Base-by-base conservation (phyloP, 2,329 filamentous ascomycete species). In the Pleurostoma richardsiae region DNA sequence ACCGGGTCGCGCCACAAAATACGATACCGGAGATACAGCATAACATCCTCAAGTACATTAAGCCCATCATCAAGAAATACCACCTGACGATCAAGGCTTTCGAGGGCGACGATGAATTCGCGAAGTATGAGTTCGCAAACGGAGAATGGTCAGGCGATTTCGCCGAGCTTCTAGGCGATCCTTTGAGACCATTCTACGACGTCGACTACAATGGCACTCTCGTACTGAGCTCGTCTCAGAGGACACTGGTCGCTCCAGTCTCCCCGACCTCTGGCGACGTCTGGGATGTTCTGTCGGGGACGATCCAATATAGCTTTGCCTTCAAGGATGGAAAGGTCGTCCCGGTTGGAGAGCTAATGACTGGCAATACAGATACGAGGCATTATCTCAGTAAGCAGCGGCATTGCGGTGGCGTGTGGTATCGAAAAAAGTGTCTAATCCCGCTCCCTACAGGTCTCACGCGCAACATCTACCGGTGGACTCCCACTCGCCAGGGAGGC, bases 1-100 rank as follows among this genome's bases (percentile, higher is more conserved):
- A 80, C 62, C 76, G 78, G 5, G 70, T 81, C 39, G 77, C 76
- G n/a, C 67, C 77, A 11, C 76, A 78, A 50, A 70, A 79, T 52
- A 70, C 69, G 2, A 70, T 74, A 3, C 59, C 71, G 11, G 58
- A 66, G 28, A 64, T 78, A 5, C 71, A 69, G 48, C 57, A 65
- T 29, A 74, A 75, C 30, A 64, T 79, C 6, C 52, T 73, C 4
- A 56, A 68, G n/a, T 62, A 76, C 40, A 66, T 75, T 40, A 50
- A 62, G 39, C 70, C 72, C 3, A 65, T 79, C 38, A 69, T 72
- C 0, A 62, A 73, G 48, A 70, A 71, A 36, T 72, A 75, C 52
- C 70, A 74, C 29, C 58, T 80, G 19, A 64, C 62, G 1, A 59
- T 79, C n/a, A 62, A 71, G 40, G 67, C 70, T 3, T 78, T 78